Base-by-base conservation (phyloP, 768 basidiomycete genomes). In the Boletus rubroflammeus region DNA sequence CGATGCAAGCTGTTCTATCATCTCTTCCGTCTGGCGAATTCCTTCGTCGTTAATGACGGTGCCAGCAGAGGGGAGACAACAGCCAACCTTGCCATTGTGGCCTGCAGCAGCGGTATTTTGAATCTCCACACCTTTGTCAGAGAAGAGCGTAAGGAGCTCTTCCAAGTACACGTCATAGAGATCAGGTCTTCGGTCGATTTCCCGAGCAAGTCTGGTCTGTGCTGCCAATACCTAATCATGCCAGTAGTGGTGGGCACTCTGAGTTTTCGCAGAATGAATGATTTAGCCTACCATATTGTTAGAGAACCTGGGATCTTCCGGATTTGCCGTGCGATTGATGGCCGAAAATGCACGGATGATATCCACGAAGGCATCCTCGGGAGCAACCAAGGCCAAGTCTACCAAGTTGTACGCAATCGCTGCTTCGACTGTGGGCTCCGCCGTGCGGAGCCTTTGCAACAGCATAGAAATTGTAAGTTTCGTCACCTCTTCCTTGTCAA, bases 361-460 rank as follows among this genome's bases (percentile, higher is more conserved):
- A 56, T 98, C 95, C 23, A 80, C 70, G 62, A 98, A 93, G 3
- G 90, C 80, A 51, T 78, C 79, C 56, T 85, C 81, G 1, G 90
- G 86, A 0, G 92, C 89, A 45, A 80, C 79, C 39, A 95, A 75
- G 1, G 93, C 94, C 17, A 98, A 77, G 55, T 95, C 92, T 7
- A 95, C 93, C 13, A 98, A 78, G 64, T 93, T 95, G 65, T 89
- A 88, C 2, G 93, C 88, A 55, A 97, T 95, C 1, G 90, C 88
- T 25, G 93, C 90, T 69, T 98, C 93, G 15, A 93, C 88, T 0
- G 85, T 83, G 0, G 91, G 86, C 62, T 97, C 95, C 3, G 90
- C 88, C 21, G 84, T 83, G 25, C 90, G 82, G 21, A 96, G 75
- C 6, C 93, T 82, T 72, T 97, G 95, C 36, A 97, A 73, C 10